These are phyloP conservation scores for Conticribra guillardii DNA, from an alignment of 108 stramenopile species.

Conservation along the genomic window DNA sequence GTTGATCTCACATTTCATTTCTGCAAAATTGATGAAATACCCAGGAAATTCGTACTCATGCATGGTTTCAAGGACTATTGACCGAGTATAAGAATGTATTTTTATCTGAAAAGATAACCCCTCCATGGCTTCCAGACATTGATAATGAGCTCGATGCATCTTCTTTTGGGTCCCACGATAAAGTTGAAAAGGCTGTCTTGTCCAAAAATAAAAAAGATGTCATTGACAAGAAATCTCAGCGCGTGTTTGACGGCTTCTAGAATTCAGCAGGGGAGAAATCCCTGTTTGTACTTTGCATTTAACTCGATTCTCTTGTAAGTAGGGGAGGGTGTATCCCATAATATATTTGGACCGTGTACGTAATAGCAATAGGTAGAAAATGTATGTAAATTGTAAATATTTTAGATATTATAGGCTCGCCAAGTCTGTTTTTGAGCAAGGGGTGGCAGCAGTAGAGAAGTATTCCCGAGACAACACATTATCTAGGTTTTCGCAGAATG, in stretches of 20 bases:
- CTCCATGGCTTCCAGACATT: conserved; percentile 47
- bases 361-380: too few relatives aligned
- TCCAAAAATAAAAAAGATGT: conserved; percentile 32
- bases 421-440: too few relatives aligned
- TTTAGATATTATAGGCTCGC: too few relatives aligned
- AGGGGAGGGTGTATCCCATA: too few relatives aligned
- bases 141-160: conserved; percentile 47
- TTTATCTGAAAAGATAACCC: conserved; percentile 28
- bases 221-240: conserved; percentile 34
- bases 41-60: conserved; percentile 32
- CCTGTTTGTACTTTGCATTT: too few relatives aligned
- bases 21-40: neutral
- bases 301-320: too few relatives aligned
- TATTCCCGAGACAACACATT: too few relatives aligned
- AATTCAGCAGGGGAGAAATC: too few relatives aligned
- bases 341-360: too few relatives aligned
- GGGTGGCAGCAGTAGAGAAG: too few relatives aligned
- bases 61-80: conserved; percentile 49
- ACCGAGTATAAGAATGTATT: conserved; percentile 28
- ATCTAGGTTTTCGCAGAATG: too few relatives aligned
- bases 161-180: conserved; percentile 42
- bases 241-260: conserved; percentile 39
- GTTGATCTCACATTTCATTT: neutral
- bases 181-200: conserved; percentile 22
- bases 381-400: too few relatives aligned